phyloP scores from a whole-genome alignment of 345 rosid species.

The Noccaea bulbosa region DNA sequence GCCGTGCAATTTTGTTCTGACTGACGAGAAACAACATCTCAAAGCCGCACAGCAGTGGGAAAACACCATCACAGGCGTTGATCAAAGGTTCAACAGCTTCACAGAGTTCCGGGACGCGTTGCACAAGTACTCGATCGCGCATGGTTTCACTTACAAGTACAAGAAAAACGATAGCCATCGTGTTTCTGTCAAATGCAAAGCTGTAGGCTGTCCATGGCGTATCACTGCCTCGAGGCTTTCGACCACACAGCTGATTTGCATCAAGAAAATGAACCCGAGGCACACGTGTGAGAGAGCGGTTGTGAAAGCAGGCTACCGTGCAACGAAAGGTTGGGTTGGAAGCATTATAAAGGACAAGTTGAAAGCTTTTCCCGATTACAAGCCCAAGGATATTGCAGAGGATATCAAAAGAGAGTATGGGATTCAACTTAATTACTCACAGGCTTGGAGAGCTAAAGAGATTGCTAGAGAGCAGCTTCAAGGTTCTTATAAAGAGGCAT shows the following conservation, averaged over 20 bases:
- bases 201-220: conserved; percentile 90
- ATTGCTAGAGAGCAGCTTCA: conserved; percentile 95
- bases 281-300: conserved; percentile 89
- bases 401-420: conserved; percentile 88
- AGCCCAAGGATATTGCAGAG: conserved; percentile 85
- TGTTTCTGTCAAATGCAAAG: conserved; percentile 83
- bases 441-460: conserved; percentile 94
- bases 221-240: conserved; percentile 84
- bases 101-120: conserved; percentile 81
- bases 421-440: conserved; percentile 84
- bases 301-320: conserved; percentile 75
- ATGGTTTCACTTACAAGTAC: conserved; percentile 81
- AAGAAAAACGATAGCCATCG: conserved; percentile 94
- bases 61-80: conserved; percentile 83
- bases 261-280: conserved; percentile 73
- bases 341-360: conserved; percentile 85
- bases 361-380: conserved; percentile 76
- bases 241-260: conserved; percentile 81
- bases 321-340: conserved; percentile 91
- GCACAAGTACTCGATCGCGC: conserved; percentile 88
- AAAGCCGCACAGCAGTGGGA: conserved; percentile 81
- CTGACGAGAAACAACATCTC: conserved; percentile 53
- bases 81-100: conserved; percentile 82
- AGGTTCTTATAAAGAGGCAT: conserved; percentile 83
- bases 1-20: conserved; percentile 41